phyloP scores from a whole-genome alignment of 2,329 filamentous ascomycete genomes.

The Clonostachys solani region DNA sequence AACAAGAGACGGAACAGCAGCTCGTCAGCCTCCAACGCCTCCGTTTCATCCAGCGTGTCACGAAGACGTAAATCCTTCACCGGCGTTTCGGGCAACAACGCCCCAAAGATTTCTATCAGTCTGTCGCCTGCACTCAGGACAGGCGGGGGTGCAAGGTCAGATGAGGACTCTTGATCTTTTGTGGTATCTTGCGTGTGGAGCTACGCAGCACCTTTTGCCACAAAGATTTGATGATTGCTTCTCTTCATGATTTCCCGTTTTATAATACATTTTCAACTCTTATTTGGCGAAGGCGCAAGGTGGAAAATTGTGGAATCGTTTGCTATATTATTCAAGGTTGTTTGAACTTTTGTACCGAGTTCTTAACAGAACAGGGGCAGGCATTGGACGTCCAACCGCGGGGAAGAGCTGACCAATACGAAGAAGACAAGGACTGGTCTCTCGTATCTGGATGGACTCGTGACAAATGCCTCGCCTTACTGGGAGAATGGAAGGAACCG shows the following conservation, averaged over 20 bases:
- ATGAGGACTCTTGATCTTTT: constrained; percentile 28
- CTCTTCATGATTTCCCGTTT: neutral
- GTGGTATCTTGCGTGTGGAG: neutral
- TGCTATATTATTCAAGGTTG: too few species aligned
- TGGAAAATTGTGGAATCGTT: neutral
- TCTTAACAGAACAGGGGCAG: too few species aligned
- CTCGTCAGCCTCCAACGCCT: constrained; percentile 37
- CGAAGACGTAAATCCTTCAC: constrained; percentile 35
- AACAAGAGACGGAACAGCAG: constrained; percentile 58
- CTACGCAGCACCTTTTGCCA: neutral
- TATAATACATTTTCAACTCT: neutral
- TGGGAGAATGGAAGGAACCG: too few species aligned
- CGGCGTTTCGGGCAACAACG: constrained; percentile 29
- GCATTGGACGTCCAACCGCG: too few species aligned
- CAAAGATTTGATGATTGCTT: constrained; percentile 1
- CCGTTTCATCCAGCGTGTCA: constrained; percentile 11
- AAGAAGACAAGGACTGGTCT: too few species aligned
- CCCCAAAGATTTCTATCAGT: constrained; percentile 54
- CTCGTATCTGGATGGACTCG: too few species aligned
- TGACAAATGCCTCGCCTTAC: too few species aligned
- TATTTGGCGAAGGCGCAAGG: neutral
- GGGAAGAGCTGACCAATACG: too few species aligned
- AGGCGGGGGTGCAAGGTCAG: constrained; percentile 27
- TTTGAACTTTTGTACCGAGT: too few species aligned
- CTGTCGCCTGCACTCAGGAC: constrained; percentile 42